Percentiles rank a stretch among this genome's conserved stretches.
Conservation (phyloP, 2,329 filamentous ascomycete species). For the Mollisiaceae sp. region DNA sequence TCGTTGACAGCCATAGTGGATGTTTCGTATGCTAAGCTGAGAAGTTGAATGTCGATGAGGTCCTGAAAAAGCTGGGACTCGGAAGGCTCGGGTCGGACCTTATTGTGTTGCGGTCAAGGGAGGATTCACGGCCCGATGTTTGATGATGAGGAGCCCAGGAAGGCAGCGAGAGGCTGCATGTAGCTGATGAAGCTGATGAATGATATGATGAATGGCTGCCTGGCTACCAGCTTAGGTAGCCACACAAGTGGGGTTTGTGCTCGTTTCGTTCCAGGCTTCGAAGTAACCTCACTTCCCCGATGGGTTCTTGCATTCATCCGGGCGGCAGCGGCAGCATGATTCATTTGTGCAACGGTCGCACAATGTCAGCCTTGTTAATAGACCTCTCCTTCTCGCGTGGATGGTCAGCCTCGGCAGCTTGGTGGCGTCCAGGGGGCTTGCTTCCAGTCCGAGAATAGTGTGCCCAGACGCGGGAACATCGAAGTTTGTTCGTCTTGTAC, state of each 20-base stretch:
- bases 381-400: not conserved
- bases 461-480: not conserved
- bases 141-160: not conserved
- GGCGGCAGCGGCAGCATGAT: not conserved
- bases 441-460: not conserved
- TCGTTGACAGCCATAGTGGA: not conserved
- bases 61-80: not conserved
- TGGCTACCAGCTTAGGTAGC: not conserved
- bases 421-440: conserved; percentile 1
- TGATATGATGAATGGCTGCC: not conserved
- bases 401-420: not conserved
- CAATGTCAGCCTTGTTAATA: not conserved
- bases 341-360: not conserved
- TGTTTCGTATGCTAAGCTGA: not conserved
- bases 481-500: not conserved
- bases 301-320: not conserved
- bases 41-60: not conserved
- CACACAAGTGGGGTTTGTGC: not conserved
- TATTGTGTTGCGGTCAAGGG: not conserved
- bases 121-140: not conserved
- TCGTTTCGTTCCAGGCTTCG: conserved; percentile 1
- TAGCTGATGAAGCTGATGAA: not conserved
- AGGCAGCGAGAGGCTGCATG: not conserved
- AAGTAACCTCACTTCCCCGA: not conserved
- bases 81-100: conserved; percentile 2